These are phyloP conservation scores for Hansenula sp. DNA, from an alignment of 1,139 yeast genomes.

Conservation along the genomic window DNA sequence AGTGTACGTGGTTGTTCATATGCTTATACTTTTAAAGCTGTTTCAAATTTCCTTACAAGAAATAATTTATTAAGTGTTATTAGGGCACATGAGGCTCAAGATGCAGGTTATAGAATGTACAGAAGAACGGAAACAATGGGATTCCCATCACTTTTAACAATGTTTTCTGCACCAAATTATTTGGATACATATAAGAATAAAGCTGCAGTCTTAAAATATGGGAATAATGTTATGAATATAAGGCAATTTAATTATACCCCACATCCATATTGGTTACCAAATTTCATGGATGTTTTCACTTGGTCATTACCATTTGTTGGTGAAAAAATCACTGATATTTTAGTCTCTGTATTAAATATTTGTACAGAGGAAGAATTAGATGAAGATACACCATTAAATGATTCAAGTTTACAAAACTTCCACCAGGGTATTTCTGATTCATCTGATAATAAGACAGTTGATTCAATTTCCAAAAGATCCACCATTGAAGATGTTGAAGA, in stretches of 20 bases:
- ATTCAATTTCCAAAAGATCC: no score
- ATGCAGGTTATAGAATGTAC: constrained; percentile 95
- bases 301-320: constrained; percentile 99
- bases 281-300: constrained; percentile 95
- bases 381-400: constrained; percentile 52
- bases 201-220: constrained; percentile 93
- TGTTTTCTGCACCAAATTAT: constrained; percentile 96
- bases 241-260: constrained; percentile 91
- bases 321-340: constrained; percentile 92
- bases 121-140: constrained; percentile 81
- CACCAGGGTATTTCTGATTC: background rate
- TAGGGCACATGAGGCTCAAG: constrained; percentile 97
- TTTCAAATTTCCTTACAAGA: constrained; percentile 74
- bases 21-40: constrained; percentile 82
- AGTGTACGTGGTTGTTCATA: constrained; percentile 90
- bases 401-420: constrained; percentile 8
- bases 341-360: constrained; percentile 83
- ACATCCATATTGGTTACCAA: constrained; percentile 97
- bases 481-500: constrained; percentile 24
- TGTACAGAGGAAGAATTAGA: constrained; percentile 95
- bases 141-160: constrained; percentile 88
- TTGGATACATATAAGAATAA: constrained; percentile 90
- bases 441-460: constrained; percentile 1
- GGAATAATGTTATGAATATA: constrained; percentile 89
- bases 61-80: constrained; percentile 81